phyloP scores from a whole-genome alignment of 2,329 filamentous ascomycete genomes.

The Leptoxyphium fumago region DNA sequence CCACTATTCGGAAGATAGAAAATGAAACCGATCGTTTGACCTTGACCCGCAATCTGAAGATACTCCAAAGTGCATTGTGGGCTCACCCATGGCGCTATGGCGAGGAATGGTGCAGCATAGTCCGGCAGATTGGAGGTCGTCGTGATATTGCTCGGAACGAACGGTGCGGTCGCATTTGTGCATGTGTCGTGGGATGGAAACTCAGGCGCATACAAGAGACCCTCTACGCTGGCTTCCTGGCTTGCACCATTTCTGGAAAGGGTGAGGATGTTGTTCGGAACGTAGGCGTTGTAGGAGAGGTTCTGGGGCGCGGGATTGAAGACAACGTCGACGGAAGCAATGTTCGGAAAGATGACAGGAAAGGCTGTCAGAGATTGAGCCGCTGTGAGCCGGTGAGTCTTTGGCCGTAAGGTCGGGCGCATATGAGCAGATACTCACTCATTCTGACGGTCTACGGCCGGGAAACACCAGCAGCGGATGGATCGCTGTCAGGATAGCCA shows the following conservation, averaged over 20 bases:
- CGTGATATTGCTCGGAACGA: conserved; percentile 63
- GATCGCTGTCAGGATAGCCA: no score
- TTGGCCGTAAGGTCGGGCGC: no score
- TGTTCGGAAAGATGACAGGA: conserved; percentile 18
- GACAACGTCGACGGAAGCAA: conserved; percentile 6
- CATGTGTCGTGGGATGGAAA: conserved; percentile 46
- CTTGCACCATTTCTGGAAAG: conserved; percentile 54
- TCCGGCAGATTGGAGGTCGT: conserved; percentile 51
- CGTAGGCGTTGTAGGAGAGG: conserved; percentile 23
- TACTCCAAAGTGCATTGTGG: conserved; percentile 59
- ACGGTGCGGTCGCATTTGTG: conserved; percentile 43
- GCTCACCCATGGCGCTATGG: conserved; percentile 75
- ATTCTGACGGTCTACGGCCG: no score
- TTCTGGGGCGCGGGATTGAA: conserved; percentile 8
- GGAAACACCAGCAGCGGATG: no score
- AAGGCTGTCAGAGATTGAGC: conserved; percentile 15
- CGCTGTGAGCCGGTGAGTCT: conserved; percentile 6
- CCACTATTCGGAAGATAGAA: conserved; percentile 36
- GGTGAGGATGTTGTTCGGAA: conserved; percentile 50
- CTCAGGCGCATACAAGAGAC: conserved; percentile 74
- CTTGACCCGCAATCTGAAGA: conserved; percentile 46
- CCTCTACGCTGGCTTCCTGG: conserved; percentile 49
- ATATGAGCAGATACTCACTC: no score
- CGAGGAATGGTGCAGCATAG: conserved; percentile 57
- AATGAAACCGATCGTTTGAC: conserved; percentile 45